Base-by-base conservation (phyloP, 306 rosid species). In the Carpinus fangiana region DNA sequence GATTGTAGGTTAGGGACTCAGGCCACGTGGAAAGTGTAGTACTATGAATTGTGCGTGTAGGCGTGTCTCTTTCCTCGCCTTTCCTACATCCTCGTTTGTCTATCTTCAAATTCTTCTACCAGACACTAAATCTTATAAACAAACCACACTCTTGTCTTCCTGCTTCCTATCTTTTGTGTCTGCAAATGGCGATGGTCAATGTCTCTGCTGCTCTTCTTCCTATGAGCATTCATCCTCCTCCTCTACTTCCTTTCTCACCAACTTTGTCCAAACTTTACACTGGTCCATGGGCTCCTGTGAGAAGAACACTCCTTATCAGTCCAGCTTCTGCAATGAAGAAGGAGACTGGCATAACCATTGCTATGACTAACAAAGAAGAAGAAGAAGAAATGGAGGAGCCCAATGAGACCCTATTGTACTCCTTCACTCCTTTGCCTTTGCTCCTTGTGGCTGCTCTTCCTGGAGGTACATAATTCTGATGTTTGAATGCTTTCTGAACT, bases 11-110 rank as follows among this genome's bases (percentile, higher is more conserved):
- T 31, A 2, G 34, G 34, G 34, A 31, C 34, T 31, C 34, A 2
- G 79, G 79, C 78, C 81, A 83, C 88, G 91, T 78, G 85, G 87
- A 79, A 70, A 31, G 74, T 28, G 6, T 0, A 48, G 5, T 73
- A 43, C 68, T 21, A 53, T 8, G 0, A 26, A 34, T 21, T 52
- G 9, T 8, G 45, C 65, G 2, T 16, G 41, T 12, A 47, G 80
- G 82, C 97, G 98, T 93, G 98, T 90, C 96, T 85, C 87, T 82
- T 87, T 91, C 81, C 82, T 81, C 67, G 73, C 96, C 94, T 73
- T 79, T 84, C 90, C 78, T 87, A 72, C 73, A 26, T 65, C 17
- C 53, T 57, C 57, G 55, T 48, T 17, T 53, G 56, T n/a, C 76
- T 79, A 51, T 75, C 76, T 50, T 48, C 3, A 72, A 13, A 53